A percentile compares a stretch with the other conserved stretches of the same genome.
These are phyloP conservation scores for Calonectria ilicicola DNA, from an alignment of 2,329 filamentous ascomycete genomes.

Conservation along the genomic window DNA sequence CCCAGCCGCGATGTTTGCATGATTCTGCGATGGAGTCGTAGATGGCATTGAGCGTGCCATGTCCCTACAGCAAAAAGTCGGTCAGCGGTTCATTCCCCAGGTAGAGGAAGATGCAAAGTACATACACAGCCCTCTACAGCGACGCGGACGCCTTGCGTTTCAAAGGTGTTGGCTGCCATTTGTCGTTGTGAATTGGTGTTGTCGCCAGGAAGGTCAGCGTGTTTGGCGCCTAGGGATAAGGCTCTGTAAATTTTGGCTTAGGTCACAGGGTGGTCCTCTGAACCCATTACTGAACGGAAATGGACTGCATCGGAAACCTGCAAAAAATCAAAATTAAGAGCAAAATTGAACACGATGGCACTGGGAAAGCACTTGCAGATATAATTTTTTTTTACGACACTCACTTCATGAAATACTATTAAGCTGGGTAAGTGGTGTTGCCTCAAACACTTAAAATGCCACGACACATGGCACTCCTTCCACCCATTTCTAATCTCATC, in stretches of 20 bases:
- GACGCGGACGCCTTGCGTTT: conserved; percentile 72
- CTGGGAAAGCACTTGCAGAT: not conserved
- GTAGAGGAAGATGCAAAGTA: not conserved
- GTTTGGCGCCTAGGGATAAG: conserved; percentile 25
- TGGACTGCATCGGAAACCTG: not conserved
- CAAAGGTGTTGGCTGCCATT: conserved; percentile 49
- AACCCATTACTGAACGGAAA: not conserved
- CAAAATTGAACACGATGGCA: not conserved
- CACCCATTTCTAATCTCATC: not conserved
- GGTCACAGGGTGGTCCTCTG: not conserved
- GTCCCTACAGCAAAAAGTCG: conserved; percentile 71
- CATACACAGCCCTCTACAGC: conserved; percentile 90
- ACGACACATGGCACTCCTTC: too few relatives aligned
- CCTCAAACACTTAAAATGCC: too few relatives aligned
- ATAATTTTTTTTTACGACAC: not conserved
- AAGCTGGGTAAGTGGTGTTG: too few relatives aligned
- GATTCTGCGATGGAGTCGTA: conserved; percentile 82
- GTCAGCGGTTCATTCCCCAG: not conserved
- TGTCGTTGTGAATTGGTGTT: conserved; percentile 21
- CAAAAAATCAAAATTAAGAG: not conserved
- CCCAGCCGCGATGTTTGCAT: conserved; percentile 79
- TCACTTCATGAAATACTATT: not conserved
- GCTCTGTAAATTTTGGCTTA: conserved; percentile 14
- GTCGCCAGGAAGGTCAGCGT: conserved; percentile 30
- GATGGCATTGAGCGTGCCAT: conserved; percentile 91